These are phyloP conservation scores for Evernia prunastri DNA, from an alignment of 495 filamentous ascomycete species.

Conservation along the genomic window DNA sequence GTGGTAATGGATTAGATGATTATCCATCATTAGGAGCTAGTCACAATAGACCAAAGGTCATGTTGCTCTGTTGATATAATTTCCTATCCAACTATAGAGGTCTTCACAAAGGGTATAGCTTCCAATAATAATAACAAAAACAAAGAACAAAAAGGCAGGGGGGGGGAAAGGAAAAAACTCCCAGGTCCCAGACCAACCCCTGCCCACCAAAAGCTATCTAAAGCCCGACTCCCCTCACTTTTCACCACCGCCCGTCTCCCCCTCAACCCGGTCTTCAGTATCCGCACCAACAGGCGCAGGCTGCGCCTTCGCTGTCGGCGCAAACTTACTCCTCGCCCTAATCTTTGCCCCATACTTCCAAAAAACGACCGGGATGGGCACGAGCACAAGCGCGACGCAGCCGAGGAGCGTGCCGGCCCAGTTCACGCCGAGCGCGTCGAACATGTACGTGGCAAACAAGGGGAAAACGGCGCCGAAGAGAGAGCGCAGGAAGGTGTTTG, in stretches of 20 bases:
- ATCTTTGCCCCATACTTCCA: conserved; percentile 57
- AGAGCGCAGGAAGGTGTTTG: conserved; percentile 81
- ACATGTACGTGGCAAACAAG: conserved; percentile 77
- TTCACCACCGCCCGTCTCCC: neutral
- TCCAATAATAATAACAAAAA: too few relatives aligned
- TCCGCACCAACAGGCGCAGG: neutral
- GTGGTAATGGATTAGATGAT: neutral
- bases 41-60: neutral
- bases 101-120: neutral
- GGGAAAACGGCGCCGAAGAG: conserved; percentile 73
- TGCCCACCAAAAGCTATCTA: neutral
- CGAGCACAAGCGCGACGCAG: conserved; percentile 57
- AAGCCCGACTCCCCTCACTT: neutral
- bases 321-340: conserved; percentile 59
- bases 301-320: conserved; percentile 43
- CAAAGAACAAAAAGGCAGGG: too few relatives aligned
- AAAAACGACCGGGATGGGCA: conserved; percentile 71
- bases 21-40: neutral
- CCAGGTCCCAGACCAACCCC: neutral
- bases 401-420: conserved; percentile 75
- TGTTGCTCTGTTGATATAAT: neutral
- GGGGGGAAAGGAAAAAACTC: neutral
- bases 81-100: neutral
- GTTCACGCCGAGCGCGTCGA: conserved; percentile 65
- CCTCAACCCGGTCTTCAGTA: neutral